Evolutionary conservation across 768 basidiomycete genomes (phyloP), one percentile per base, ranked within the genome.

Genomic region (Cubamyces sp.): DNA sequence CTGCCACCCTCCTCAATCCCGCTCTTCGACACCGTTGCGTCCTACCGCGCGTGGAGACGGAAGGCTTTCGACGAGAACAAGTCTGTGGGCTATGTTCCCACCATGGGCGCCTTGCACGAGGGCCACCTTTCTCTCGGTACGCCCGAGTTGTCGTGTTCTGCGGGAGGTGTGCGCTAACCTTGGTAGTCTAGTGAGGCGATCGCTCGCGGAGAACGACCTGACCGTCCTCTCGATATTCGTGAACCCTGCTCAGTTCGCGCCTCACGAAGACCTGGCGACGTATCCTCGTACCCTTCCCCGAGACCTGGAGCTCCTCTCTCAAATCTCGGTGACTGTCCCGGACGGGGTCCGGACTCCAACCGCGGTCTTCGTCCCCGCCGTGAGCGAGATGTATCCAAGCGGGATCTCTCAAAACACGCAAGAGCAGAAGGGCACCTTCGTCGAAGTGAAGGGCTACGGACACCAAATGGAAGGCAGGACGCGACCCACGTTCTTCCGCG

Each of bases 201-300:
- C 93, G 0, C 81, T 98, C 3, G 73, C 75, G 2, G 83, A 87
- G 58, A 95, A 96, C 70, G 91, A 94, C 59, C 75, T 88, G 42
- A 98, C 97, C 0, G 86, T 98, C 67, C 78, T 98, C 61, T 97
- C 96, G 26, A 93, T 99, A 68, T 99, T 98, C 74, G 96, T 99
- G 61, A 98, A 99, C 73, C 97, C 97, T 0, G 91, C 96, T 3
- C 96, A 98, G 74, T 99, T 99, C 68, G 93, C 96, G 1, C 96
- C 94, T 0, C 87, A 94, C 66, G 97, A 99, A 76, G 97, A 98
- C 73, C 85, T 98, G 3, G 81, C 82, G 26, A 86, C 88, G 5
- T 99, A 99, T 74, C 97, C 97, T 1, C 87, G 94, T 42, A 96
- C 94, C 0, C 78, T 99, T 3, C 79, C 87, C 0, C 68, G 73